Evolutionary conservation across 768 basidiomycete species (phyloP), one percentile per base, ranked within the genome.

Genomic region (Termitomyces sp.): DNA sequence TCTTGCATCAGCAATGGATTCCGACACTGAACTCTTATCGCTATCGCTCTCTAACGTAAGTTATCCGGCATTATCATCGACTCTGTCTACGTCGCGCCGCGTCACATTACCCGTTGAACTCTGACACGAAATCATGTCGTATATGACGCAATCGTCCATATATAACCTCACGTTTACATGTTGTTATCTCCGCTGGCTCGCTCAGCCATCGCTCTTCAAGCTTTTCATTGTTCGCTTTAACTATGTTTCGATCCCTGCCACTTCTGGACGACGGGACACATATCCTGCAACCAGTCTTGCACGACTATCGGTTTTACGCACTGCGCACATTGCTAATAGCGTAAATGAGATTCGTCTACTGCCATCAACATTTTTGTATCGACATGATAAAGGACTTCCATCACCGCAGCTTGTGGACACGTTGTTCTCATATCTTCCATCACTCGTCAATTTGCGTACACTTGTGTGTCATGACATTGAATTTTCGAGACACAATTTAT

Each of bases 121-220:
- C 37, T 68, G 67, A 63, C 62, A 66, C 17, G 63, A 68, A 50
- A 55, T 65, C 7, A 60, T 66, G 20, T 61, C 63, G n/a, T 51
- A 63, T 31, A 52, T 57, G 17, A 31, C 62, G 29, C 32, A 49
- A 12, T 20, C 54, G 9, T 59, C 65, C 9, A 65, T 65, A 17
- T 47, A 60, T 20, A 56, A 59, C 38, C 32, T 66, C 17, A 50
- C 62, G 12, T 52, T 20, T 2, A 66, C 63, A 25, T 68, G 65
- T 49, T 61, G 54, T n/a, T 25, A 61, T 37, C 50, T 68, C 36
- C 63, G 67, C 38, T 63, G 58, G 62, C 32, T 68, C 4, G 63
- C 67, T 5, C 67, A 68, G 31, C 67, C 67, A 7, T 47, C 62
- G 12, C 60, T 68, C 36, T 68, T 68, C 62, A 66, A 68, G 17